A percentile compares a stretch with the other conserved stretches of the same genome.
phyloP scores from a whole-genome alignment of 768 basidiomycete species.

The Rhizopogon roseolus region DNA sequence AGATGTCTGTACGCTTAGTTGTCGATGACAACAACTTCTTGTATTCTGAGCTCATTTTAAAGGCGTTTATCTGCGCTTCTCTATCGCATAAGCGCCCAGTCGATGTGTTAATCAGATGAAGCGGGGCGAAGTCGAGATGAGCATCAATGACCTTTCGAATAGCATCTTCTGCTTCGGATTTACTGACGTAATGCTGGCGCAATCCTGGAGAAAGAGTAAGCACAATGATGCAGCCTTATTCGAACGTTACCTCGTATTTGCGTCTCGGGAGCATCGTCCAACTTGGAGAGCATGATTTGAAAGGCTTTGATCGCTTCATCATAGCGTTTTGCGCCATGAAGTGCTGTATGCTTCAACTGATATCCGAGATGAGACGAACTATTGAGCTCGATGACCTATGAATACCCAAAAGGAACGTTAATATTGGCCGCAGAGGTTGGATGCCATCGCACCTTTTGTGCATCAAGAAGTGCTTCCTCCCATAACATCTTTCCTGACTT shows the following conservation, averaged over 20 bases:
- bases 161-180: background rate
- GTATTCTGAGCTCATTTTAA: background rate
- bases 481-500: background rate
- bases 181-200: background rate
- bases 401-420: background rate
- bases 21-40: background rate
- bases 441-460: background rate
- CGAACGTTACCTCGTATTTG: background rate
- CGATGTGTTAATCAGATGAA: conserved; percentile 5
- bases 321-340: background rate
- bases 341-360: background rate
- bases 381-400: background rate
- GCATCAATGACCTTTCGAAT: background rate
- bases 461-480: background rate
- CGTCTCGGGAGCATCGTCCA: background rate
- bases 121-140: background rate
- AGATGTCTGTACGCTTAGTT: background rate
- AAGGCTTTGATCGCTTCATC: background rate
- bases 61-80: background rate
- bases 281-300: background rate
- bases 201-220: background rate
- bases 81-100: background rate
- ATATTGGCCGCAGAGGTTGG: background rate
- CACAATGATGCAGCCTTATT: background rate
- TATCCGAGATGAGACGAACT: background rate